Evolutionary conservation across 139 green algal species (phyloP).

Genomic region (Mesotaenium endlicherianum): DNA sequence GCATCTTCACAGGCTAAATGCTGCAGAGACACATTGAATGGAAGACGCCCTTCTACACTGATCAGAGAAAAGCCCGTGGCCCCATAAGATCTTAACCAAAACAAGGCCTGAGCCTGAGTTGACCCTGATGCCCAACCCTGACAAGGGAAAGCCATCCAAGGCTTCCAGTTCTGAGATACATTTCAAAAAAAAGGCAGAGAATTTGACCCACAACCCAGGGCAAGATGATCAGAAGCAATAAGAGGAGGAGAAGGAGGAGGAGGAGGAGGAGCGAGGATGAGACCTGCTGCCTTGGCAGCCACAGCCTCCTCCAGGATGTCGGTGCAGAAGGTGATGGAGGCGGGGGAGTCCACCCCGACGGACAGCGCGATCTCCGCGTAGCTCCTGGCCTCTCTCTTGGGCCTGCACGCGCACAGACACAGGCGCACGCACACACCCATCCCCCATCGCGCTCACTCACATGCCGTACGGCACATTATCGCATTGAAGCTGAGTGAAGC

Average conservation of each 20-base stretch:
- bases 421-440: background rate
- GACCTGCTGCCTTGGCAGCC: conserved; percentile 63
- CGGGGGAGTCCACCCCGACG: conserved; percentile 69
- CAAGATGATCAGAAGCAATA: too few relatives aligned
- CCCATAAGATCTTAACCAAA: too few relatives aligned
- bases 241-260: background rate
- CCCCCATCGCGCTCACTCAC: background rate
- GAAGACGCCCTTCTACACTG: too few relatives aligned
- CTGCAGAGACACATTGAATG: too few relatives aligned
- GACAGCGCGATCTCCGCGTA: conserved; percentile 83
- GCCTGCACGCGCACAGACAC: background rate
- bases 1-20: too few relatives aligned
- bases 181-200: too few relatives aligned
- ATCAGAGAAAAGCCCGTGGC: too few relatives aligned
- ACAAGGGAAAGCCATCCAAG: too few relatives aligned
- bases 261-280: background rate
- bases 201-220: too few relatives aligned
- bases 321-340: conserved; percentile 82
- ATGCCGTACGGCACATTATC: background rate
- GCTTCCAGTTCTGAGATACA: too few relatives aligned
- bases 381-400: conserved; percentile 48
- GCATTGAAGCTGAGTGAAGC: background rate
- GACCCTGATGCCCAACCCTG: too few relatives aligned
- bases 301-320: conserved; percentile 78
- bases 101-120: too few relatives aligned